Percentiles rank a stretch among this genome's conserved stretches.
phyloP scores from a whole-genome alignment of 805 yeast species.

The Myxozyma neotropica region DNA sequence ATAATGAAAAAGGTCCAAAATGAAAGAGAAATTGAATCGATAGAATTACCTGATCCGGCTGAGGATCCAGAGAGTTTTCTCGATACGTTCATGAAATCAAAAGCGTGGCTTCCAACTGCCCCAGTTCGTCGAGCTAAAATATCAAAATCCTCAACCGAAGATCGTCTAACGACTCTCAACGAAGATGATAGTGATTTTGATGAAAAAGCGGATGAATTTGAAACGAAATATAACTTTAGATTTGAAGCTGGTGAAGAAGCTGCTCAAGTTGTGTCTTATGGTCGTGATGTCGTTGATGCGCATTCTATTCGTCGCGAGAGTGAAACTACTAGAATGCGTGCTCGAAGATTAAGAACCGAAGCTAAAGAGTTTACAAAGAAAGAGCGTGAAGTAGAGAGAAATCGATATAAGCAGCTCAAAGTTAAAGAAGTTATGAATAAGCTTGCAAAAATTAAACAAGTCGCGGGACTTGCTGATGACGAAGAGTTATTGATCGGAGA shows the following conservation, averaged over 20 bases:
- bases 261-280: slow-evolving; percentile 89
- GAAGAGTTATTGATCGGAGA: slow-evolving; percentile 61
- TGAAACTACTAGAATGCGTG: slow-evolving; percentile 73
- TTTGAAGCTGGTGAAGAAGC: slow-evolving; percentile 74
- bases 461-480: slow-evolving; percentile 58
- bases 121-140: slow-evolving; percentile 2
- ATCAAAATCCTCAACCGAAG: not conserved
- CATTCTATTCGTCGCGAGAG: slow-evolving; percentile 86
- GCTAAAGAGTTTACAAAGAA: slow-evolving; percentile 54
- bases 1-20: slow-evolving; percentile 62
- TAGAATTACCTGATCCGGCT: slow-evolving; percentile 66
- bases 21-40: slow-evolving; percentile 42
- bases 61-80: slow-evolving; percentile 69
- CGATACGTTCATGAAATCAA: slow-evolving; percentile 67
- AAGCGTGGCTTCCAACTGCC: slow-evolving; percentile 77
- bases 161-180: not conserved
- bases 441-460: slow-evolving; percentile 62
- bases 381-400: slow-evolving; percentile 61
- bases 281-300: slow-evolving; percentile 68
- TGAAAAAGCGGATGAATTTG: slow-evolving; percentile 87
- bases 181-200: slow-evolving; percentile 79
- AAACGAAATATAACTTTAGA: slow-evolving; percentile 90
- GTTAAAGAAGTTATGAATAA: slow-evolving; percentile 76
- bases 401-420: slow-evolving; percentile 73
- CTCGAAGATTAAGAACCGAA: slow-evolving; percentile 71